phyloP scores from a whole-genome alignment of 23 red algal species.

The Gracilaria gracilis region DNA sequence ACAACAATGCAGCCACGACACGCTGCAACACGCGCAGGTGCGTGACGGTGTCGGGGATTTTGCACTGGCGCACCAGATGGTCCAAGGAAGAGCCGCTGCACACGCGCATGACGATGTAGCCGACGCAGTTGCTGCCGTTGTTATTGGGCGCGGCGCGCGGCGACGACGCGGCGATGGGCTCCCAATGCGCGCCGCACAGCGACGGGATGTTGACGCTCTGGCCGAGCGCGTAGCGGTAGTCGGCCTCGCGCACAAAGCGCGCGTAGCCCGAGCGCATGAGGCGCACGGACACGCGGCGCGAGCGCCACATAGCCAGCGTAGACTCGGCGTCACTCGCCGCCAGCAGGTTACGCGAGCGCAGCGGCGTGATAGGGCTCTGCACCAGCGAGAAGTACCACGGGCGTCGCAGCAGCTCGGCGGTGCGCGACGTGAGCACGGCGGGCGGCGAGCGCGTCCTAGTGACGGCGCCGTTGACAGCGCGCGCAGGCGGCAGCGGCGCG shows the following conservation, averaged over 20 bases:
- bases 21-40: slow-evolving; percentile 62
- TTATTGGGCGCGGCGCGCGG: background rate
- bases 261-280: slow-evolving; percentile 31
- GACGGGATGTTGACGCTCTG: slow-evolving; percentile 43
- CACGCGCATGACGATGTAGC: slow-evolving; percentile 60
- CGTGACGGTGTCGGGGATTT: slow-evolving; percentile 51
- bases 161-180: slow-evolving; percentile 1
- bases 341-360: slow-evolving; percentile 56
- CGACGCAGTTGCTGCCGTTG: slow-evolving; percentile 10
- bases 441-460: background rate
- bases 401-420: slow-evolving; percentile 1
- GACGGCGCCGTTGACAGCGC: background rate
- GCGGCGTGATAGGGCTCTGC: slow-evolving; percentile 65
- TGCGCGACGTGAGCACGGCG: background rate
- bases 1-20: slow-evolving; percentile 60
- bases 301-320: slow-evolving; percentile 55
- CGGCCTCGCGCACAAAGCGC: slow-evolving; percentile 44
- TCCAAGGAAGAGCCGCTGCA: slow-evolving; percentile 25
- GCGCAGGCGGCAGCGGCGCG: background rate
- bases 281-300: slow-evolving; percentile 45
- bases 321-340: background rate
- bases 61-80: slow-evolving; percentile 44
- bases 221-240: slow-evolving; percentile 39
- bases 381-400: slow-evolving; percentile 71
- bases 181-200: slow-evolving; percentile 64